Conservation (phyloP, 2,329 filamentous ascomycete species). For the Beauveria varroae region DNA sequence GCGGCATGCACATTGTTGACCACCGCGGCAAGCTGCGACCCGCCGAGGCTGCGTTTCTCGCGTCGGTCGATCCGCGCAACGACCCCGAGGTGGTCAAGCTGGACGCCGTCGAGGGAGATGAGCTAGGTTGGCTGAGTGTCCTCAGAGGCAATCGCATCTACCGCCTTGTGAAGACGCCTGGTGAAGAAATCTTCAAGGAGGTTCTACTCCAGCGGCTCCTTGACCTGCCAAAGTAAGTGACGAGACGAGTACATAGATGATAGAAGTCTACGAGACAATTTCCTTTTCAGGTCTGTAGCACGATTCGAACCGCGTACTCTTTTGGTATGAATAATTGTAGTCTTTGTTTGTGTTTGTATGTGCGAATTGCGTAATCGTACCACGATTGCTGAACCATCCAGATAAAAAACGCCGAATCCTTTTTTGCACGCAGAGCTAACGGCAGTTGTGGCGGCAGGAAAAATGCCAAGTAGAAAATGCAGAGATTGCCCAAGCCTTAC, state of each 20-base stretch:
- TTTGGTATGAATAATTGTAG: background rate
- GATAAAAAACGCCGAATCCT: conserved; percentile 6
- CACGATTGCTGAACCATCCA: background rate
- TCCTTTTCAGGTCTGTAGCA: background rate
- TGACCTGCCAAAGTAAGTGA: conserved; percentile 24
- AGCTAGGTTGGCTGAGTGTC: conserved; percentile 64
- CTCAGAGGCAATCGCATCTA: conserved; percentile 72
- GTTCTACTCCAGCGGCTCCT: conserved; percentile 61
- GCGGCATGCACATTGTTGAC: conserved; percentile 85
- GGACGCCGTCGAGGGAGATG: conserved; percentile 60
- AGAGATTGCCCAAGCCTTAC: no score
- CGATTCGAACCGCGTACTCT: background rate
- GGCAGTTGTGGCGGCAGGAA: background rate
- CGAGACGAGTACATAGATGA: conserved; percentile 8
- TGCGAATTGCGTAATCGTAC: background rate
- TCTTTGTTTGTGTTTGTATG: background rate
- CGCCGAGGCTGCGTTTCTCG: conserved; percentile 31
- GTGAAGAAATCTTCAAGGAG: conserved; percentile 57
- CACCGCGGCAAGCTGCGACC: conserved; percentile 52
- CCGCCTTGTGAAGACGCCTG: conserved; percentile 64
- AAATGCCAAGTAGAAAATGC: background rate
- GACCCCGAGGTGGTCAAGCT: conserved; percentile 31
- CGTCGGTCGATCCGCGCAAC: conserved; percentile 34
- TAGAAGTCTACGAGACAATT: background rate
- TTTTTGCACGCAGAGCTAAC: background rate